Evolutionary conservation across 2,329 filamentous ascomycete species (phyloP).

Genomic region (Aspergillus pseudoglaucus): DNA sequence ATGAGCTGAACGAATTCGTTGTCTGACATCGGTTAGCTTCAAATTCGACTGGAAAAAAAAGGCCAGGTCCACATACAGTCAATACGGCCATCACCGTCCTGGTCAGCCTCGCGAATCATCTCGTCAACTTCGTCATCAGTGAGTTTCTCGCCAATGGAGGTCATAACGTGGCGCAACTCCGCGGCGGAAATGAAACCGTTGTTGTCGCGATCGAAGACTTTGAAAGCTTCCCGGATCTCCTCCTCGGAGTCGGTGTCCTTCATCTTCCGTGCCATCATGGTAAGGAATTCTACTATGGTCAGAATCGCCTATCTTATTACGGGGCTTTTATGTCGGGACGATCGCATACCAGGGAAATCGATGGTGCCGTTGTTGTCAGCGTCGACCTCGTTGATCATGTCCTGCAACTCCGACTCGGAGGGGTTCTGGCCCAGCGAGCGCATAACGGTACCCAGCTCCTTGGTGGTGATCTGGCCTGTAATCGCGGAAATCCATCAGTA

Average conservation of each 20-base stretch:
- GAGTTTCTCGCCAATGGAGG: constrained; percentile 84
- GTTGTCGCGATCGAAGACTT: constrained; percentile 85
- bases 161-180: constrained; percentile 86
- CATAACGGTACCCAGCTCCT: constrained; percentile 86
- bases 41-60: neutral
- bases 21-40: constrained; percentile 48
- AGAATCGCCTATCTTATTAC: neutral
- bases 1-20: constrained; percentile 92
- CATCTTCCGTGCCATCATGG: constrained; percentile 94
- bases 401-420: constrained; percentile 81
- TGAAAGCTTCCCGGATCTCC: constrained; percentile 84
- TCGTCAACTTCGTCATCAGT: constrained; percentile 87
- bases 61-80: constrained; percentile 58
- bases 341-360: constrained; percentile 71
- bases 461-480: constrained; percentile 82
- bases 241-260: constrained; percentile 89
- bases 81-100: constrained; percentile 82
- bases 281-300: constrained; percentile 64
- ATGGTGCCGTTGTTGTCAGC: constrained; percentile 91
- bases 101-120: constrained; percentile 88
- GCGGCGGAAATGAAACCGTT: constrained; percentile 88
- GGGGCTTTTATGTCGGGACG: neutral
- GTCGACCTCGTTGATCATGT: constrained; percentile 93
- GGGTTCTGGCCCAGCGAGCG: constrained; percentile 84
- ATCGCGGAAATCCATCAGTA: constrained; percentile 1